phyloP scores from a whole-genome alignment of 257 asterid species.

The Nicotiana knightiana region DNA sequence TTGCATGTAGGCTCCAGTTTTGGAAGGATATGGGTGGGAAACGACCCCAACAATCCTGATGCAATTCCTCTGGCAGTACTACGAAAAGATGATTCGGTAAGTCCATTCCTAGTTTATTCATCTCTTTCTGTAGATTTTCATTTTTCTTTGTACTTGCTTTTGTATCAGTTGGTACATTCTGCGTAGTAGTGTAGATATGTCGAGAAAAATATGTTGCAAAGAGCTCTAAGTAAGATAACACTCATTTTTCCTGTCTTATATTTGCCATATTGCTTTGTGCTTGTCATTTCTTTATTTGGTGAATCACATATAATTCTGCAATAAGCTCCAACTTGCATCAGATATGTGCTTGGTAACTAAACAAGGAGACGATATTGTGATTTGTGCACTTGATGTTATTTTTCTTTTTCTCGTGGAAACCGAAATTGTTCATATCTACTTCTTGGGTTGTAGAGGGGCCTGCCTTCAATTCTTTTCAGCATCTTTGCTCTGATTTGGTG shows the following conservation, averaged over 20 bases:
- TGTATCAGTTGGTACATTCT: slow-evolving; percentile 2
- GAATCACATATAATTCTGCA: not conserved
- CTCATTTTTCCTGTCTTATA: not conserved
- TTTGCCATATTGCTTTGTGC: not conserved
- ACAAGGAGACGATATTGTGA: not conserved
- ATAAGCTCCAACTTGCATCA: not conserved
- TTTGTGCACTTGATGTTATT: not conserved
- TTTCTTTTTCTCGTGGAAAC: not conserved
- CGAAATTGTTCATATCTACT: not conserved
- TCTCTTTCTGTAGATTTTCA: not conserved
- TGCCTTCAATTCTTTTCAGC: not conserved
- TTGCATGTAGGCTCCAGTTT: slow-evolving; percentile 54
- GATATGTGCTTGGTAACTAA: not conserved
- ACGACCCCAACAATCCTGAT: slow-evolving; percentile 32
- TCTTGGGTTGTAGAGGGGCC: not conserved
- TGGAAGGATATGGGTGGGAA: slow-evolving; percentile 75
- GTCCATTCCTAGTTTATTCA: slow-evolving; percentile 16
- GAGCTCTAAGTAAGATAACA: not conserved
- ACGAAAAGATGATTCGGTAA: slow-evolving; percentile 49
- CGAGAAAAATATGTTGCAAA: not conserved
- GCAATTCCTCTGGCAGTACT: slow-evolving; percentile 69
- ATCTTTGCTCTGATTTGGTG: not conserved
- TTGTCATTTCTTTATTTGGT: not conserved
- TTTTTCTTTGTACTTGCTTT: not conserved
- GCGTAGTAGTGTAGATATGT: not conserved